Conservation (phyloP, 352 stramenopile species). For the Blastocystis sp. region DNA sequence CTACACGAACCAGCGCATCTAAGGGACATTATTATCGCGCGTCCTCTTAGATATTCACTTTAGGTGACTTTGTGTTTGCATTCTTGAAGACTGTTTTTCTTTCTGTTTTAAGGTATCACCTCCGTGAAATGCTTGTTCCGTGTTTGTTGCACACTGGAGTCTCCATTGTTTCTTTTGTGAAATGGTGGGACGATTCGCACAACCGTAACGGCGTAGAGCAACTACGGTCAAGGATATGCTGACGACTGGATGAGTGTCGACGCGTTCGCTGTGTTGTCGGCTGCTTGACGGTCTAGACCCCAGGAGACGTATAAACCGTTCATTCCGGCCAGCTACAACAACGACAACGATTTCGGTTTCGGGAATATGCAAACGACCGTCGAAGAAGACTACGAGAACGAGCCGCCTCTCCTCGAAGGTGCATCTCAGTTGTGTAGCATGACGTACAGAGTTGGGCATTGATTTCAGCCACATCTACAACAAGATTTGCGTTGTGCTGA, state of each 20-base stretch:
- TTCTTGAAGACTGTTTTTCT: constrained; percentile 42
- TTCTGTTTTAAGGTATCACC: neutral
- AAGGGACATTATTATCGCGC: constrained; percentile 40
- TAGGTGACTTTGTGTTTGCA: neutral
- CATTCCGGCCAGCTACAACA: constrained; percentile 21
- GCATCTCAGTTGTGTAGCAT: neutral
- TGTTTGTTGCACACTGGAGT: constrained; percentile 37
- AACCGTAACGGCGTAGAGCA: constrained; percentile 15
- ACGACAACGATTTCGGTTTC: constrained; percentile 66
- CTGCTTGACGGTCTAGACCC: neutral
- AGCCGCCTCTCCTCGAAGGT: constrained; percentile 67
- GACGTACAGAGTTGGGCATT: constrained; percentile 58
- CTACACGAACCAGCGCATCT: constrained; percentile 56
- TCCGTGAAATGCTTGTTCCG: neutral
- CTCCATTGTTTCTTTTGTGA: constrained; percentile 23
- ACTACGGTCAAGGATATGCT: constrained; percentile 65
- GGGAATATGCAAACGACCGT: constrained; percentile 66
- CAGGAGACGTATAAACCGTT: constrained; percentile 18
- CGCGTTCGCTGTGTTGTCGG: neutral
- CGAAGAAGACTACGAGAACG: constrained; percentile 70
- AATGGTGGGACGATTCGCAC: constrained; percentile 13
- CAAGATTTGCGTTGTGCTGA: constrained; percentile 66
- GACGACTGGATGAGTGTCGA: constrained; percentile 72
- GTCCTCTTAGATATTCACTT: constrained; percentile 2
- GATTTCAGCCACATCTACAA: constrained; percentile 72